phyloP scores from a whole-genome alignment of 345 rosid genomes.

The Psidium friedrichsthalianum region DNA sequence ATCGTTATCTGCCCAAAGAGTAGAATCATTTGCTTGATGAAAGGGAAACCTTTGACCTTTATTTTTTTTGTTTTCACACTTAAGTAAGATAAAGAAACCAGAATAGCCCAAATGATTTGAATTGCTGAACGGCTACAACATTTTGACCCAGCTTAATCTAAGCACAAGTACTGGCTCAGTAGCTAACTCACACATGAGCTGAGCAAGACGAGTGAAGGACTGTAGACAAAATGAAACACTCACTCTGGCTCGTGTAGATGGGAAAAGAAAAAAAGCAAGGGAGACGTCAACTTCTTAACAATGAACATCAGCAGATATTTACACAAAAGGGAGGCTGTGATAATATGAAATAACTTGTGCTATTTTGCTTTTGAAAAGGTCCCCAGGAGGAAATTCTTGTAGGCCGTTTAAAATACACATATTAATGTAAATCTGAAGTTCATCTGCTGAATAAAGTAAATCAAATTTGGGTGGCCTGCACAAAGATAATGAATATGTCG shows the following conservation, averaged over 20 bases:
- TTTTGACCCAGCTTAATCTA: neutral
- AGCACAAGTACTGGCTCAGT: neutral
- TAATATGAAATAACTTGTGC: neutral
- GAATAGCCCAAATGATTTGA: neutral
- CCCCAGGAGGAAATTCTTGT: neutral
- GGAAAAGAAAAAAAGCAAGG: neutral
- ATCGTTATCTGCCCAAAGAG: too few species aligned
- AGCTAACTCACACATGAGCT: neutral
- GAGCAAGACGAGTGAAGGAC: neutral
- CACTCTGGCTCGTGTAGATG: neutral
- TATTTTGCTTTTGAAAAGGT: neutral
- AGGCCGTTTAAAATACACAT: neutral
- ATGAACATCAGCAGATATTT: neutral
- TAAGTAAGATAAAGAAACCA: neutral
- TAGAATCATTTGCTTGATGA: too few species aligned
- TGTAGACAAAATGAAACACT: neutral
- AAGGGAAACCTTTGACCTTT: too few species aligned
- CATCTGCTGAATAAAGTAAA: neutral
- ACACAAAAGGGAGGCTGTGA: neutral
- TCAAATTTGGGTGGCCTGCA: neutral
- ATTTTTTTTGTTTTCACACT: neutral
- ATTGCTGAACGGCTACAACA: neutral
- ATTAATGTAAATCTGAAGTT: neutral
- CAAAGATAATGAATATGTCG: neutral
- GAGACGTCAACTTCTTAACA: neutral